These are phyloP conservation scores for Ministeria vibrans DNA, from an alignment of 78 protist genomes.

Conservation along the genomic window DNA sequence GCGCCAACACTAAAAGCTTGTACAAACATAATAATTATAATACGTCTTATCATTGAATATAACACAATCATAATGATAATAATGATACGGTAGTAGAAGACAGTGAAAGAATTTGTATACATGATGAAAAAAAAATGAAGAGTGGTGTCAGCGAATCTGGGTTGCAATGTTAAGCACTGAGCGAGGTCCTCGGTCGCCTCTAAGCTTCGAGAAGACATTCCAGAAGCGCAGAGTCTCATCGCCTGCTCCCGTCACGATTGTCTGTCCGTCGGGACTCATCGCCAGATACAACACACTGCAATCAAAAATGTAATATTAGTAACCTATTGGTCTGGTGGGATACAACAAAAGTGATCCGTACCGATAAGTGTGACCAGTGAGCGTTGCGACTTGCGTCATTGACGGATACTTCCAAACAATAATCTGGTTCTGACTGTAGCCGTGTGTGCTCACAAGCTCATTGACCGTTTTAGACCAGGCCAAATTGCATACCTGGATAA, in stretches of 20 bases:
- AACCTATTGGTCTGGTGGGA: too few species aligned
- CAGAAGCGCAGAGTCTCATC: slow-evolving; percentile 98
- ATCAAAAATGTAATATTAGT: too few species aligned
- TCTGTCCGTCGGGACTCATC: slow-evolving; percentile 73
- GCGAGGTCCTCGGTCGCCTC: too few species aligned
- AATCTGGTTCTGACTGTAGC: slow-evolving; percentile 91
- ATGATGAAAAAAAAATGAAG: too few species aligned
- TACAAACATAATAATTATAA: too few species aligned
- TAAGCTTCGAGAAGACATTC: slow-evolving; percentile 83
- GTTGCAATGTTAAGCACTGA: too few species aligned
- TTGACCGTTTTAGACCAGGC: slow-evolving; percentile 76
- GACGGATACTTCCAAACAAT: slow-evolving; percentile 93
- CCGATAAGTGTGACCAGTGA: slow-evolving; percentile 78
- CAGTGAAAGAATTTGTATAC: too few species aligned
- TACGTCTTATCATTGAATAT: too few species aligned
- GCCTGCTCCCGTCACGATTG: slow-evolving; percentile 92
- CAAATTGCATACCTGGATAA: slow-evolving; percentile 63
- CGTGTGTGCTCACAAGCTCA: slow-evolving; percentile 96
- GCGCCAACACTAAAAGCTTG: too few species aligned
- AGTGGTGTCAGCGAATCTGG: too few species aligned
- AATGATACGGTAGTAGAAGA: too few species aligned
- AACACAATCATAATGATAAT: too few species aligned
- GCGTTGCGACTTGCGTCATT: slow-evolving; percentile 64
- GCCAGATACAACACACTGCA: slow-evolving; percentile 92
- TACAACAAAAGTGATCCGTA: neutral